phyloP scores from a whole-genome alignment of 495 filamentous ascomycete genomes.

The Apiosordaria backusii region DNA sequence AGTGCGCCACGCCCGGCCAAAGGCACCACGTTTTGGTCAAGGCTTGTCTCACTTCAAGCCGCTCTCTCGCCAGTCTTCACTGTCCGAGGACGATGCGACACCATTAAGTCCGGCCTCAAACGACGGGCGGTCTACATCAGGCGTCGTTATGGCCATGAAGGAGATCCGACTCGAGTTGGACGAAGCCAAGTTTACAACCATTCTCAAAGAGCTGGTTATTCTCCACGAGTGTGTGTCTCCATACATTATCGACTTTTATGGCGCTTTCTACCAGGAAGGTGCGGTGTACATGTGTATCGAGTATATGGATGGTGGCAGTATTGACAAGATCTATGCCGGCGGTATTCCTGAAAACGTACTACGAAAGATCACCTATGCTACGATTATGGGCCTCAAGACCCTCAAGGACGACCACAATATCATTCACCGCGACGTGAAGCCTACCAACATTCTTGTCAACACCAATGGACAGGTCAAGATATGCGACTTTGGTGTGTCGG shows the following conservation, averaged over 20 bases:
- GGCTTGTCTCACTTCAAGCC: conserved; percentile 63
- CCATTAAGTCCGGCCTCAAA: conserved; percentile 19
- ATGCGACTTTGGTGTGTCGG: conserved; percentile 97
- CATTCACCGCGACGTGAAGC: conserved; percentile 98
- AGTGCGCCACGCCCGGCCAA: conserved; percentile 79
- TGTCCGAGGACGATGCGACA: conserved; percentile 32
- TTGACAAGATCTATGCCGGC: conserved; percentile 93
- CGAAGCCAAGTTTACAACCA: conserved; percentile 92
- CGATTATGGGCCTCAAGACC: conserved; percentile 83
- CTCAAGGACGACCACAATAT: conserved; percentile 99
- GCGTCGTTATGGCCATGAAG: conserved; percentile 97
- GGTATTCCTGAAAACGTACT: conserved; percentile 87
- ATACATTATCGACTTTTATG: conserved; percentile 97
- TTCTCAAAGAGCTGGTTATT: conserved; percentile 97
- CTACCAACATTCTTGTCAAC: conserved; percentile 94
- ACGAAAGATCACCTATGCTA: conserved; percentile 87
- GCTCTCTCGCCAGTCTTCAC: conserved; percentile 33
- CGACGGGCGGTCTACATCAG: conserved; percentile 44
- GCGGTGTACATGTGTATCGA: conserved; percentile 99
- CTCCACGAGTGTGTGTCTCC: conserved; percentile 92
- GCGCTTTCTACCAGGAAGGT: conserved; percentile 98
- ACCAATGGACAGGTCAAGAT: conserved; percentile 91
- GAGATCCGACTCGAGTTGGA: conserved; percentile 96
- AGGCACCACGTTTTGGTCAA: conserved; percentile 72
- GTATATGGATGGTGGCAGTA: conserved; percentile 98